These are phyloP conservation scores for Rubroshorea leprosula DNA, from an alignment of 345 rosid species.

Conservation along the genomic window DNA sequence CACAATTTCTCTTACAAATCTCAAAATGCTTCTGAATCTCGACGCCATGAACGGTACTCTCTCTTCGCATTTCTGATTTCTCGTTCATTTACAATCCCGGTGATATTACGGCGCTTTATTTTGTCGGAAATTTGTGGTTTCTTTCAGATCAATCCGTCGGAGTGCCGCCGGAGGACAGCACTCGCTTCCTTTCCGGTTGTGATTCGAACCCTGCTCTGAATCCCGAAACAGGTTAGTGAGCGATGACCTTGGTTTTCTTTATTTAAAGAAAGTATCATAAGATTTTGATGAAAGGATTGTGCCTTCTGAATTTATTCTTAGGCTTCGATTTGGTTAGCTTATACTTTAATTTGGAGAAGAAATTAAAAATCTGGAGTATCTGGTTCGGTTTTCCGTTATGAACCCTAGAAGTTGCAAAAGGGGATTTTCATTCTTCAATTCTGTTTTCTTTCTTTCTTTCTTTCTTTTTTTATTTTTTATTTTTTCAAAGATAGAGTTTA, in stretches of 20 bases:
- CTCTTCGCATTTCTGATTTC: not conserved
- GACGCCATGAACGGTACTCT: not conserved
- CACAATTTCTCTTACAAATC: not conserved
- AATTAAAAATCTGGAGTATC: not conserved
- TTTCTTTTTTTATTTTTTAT: no score
- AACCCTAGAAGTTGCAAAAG: constrained; percentile 1
- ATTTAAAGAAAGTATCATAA: not conserved
- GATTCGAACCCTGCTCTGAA: not conserved
- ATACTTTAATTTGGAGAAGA: not conserved
- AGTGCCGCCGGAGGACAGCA: not conserved
- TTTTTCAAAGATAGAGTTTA: not conserved
- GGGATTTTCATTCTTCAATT: not conserved
- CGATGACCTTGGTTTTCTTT: not conserved
- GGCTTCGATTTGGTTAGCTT: not conserved
- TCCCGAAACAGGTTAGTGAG: not conserved
- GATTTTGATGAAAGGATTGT: not conserved
- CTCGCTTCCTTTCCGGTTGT: not conserved
- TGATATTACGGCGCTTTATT: no score
- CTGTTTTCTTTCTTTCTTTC: not conserved
- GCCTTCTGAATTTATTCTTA: not conserved
- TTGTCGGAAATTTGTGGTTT: no score
- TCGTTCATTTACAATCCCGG: not conserved
- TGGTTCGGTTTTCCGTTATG: not conserved
- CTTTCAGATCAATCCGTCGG: not conserved
- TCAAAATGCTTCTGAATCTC: not conserved